Evolutionary conservation across 2,329 filamentous ascomycete species (phyloP), one percentile per base, ranked within the genome.

Genomic region (Calonectria ilicicola): DNA sequence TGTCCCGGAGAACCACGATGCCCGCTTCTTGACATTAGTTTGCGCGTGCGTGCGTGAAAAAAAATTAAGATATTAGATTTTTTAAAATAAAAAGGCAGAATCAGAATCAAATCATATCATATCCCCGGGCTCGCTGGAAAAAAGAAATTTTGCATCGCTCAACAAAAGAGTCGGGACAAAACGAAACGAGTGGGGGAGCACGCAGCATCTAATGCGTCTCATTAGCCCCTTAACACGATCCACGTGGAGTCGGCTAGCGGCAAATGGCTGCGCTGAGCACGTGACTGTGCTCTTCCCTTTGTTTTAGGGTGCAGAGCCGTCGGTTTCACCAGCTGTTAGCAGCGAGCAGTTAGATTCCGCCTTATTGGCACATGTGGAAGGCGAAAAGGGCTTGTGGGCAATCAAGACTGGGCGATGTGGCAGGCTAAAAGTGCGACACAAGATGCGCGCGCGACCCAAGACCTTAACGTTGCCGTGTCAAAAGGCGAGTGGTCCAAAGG

Each of bases 171-270:
- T 40, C 38, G 53, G 35, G 17, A 60, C 53, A 21, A 58, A 58
- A 40, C 38, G 21, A 58, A 58, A 40, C 38, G 21, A 40, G 53
- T 9, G 2, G 1, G 69, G 67, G 17, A 5, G 19, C 29, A 60
- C 32, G 38, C 29, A 21, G 53, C 53, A 60, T 60, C 53, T 35
- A 21, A 38, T 60, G 32, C 32, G 29, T n/a, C 29, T 60, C 44
- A 47, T 47, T 47, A 47, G 53, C 38, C 35, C 38, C 53, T 23
- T 35, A 40, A 60, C 53, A 32, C 29, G n/a, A 58, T 58, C 53
- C 53, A 58, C 53, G 35, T 60, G 53, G 53, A 60, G 53, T 27
- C 53, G 53, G 35, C 53, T 60, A 60, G 53, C 32, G 53, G 35
- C 32, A 40, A 60, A 19, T 40, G 53, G 23, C 23, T 60, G 12